phyloP scores from a whole-genome alignment of 192 early-diverging fungal species.

The Mortierella hygrophila region DNA sequence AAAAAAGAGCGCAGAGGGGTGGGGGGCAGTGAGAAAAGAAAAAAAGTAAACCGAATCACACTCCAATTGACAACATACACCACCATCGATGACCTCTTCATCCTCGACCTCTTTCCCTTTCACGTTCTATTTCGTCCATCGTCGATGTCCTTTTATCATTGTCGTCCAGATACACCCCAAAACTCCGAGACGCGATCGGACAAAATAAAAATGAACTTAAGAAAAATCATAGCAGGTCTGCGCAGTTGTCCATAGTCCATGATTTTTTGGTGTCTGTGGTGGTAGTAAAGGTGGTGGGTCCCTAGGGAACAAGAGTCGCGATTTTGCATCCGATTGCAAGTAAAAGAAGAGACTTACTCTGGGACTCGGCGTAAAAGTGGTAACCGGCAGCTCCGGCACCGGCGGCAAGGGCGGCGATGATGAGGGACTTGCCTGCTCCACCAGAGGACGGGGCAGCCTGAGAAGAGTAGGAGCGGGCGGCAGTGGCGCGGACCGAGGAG shows the following conservation, averaged over 20 bases:
- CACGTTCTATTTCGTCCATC: background rate
- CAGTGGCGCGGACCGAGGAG: slow-evolving; percentile 26
- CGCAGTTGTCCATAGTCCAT: slow-evolving; percentile 19
- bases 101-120: background rate
- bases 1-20: slow-evolving; percentile 6
- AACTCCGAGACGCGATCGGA: slow-evolving; percentile 11
- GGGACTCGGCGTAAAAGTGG: slow-evolving; percentile 30
- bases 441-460: slow-evolving; percentile 26
- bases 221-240: slow-evolving; percentile 18
- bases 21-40: background rate
- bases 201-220: slow-evolving; percentile 6
- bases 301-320: background rate
- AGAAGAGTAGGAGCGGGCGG: slow-evolving; percentile 36
- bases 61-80: background rate
- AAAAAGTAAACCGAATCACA: background rate
- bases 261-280: background rate
- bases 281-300: background rate
- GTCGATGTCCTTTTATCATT: background rate
- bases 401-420: slow-evolving; percentile 31
- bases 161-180: background rate
- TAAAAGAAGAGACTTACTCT: slow-evolving; percentile 31
- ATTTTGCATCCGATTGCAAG: background rate
- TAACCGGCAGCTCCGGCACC: slow-evolving; percentile 54
- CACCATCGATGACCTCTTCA: background rate
- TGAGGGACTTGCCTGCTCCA: slow-evolving; percentile 30